A percentile compares a stretch with the other conserved stretches of the same genome.
These are phyloP conservation scores for Funneliformis geosporum DNA, from an alignment of 192 early-diverging fungal species.

Conservation along the genomic window DNA sequence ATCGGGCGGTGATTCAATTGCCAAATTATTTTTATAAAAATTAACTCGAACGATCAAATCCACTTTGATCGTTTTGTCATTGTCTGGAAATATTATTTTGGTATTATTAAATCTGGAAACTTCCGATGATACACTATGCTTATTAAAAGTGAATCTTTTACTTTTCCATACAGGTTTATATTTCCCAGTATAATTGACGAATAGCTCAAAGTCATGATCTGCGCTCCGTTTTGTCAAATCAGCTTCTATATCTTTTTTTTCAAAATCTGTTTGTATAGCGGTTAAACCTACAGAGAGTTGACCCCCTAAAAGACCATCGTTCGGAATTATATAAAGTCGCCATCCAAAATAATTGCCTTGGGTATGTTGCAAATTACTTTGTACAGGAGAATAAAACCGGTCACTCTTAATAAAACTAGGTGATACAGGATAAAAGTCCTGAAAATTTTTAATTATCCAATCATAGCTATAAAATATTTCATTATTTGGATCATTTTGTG, in stretches of 20 bases:
- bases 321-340: neutral
- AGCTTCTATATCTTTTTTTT: too few species aligned
- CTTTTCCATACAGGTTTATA: too few species aligned
- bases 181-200: too few species aligned
- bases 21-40: neutral
- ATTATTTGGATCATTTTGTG: neutral
- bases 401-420: neutral
- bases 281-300: too few species aligned
- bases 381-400: neutral
- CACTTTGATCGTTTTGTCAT: neutral
- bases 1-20: neutral
- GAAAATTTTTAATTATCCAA: neutral
- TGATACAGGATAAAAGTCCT: neutral
- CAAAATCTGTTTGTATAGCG: too few species aligned
- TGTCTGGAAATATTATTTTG: neutral
- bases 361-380: too few species aligned
- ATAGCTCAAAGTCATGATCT: too few species aligned
- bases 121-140: neutral
- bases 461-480: neutral
- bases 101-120: neutral
- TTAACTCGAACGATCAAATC: neutral
- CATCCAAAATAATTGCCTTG: neutral
- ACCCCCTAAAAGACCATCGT: neutral
- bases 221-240: too few species aligned
- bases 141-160: too few species aligned